phyloP scores from a whole-genome alignment of 495 filamentous ascomycete genomes.

The Darksidea phi region DNA sequence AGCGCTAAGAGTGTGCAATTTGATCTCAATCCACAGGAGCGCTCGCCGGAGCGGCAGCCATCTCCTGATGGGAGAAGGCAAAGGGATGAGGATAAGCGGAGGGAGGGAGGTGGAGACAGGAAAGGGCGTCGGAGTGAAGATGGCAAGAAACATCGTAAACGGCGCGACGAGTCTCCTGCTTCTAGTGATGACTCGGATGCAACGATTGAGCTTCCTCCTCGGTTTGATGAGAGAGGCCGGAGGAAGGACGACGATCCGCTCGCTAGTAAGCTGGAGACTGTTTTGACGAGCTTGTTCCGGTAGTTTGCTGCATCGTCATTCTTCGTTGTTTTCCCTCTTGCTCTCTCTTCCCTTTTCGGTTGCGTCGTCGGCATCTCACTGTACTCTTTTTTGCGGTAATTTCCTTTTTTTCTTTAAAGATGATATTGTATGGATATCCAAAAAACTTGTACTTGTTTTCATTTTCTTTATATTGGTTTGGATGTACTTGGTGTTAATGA shows the following conservation, averaged over 20 bases:
- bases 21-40: slow-evolving; percentile 28
- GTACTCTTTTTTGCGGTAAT: too few species aligned
- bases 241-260: slow-evolving; percentile 35
- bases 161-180: slow-evolving; percentile 23
- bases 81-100: neutral
- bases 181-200: slow-evolving; percentile 30
- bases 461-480: neutral
- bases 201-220: slow-evolving; percentile 42
- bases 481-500: neutral
- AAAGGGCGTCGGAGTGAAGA: slow-evolving; percentile 4
- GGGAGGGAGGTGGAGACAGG: slow-evolving; percentile 11
- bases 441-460: too few species aligned
- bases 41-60: slow-evolving; percentile 1
- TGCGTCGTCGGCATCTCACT: too few species aligned
- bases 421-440: neutral
- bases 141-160: neutral
- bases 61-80: neutral
- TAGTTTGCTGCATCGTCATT: slow-evolving; percentile 40
- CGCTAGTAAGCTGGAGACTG: slow-evolving; percentile 29
- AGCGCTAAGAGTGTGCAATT: slow-evolving; percentile 35
- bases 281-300: slow-evolving; percentile 30
- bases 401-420: neutral
- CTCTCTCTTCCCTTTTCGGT: slow-evolving; percentile 12
- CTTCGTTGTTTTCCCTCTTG: slow-evolving; percentile 24
- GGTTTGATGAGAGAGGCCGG: slow-evolving; percentile 41